These are phyloP conservation scores for Chrysanthemum seticuspe DNA, from an alignment of 129 eudicot genomes.

Conservation along the genomic window DNA sequence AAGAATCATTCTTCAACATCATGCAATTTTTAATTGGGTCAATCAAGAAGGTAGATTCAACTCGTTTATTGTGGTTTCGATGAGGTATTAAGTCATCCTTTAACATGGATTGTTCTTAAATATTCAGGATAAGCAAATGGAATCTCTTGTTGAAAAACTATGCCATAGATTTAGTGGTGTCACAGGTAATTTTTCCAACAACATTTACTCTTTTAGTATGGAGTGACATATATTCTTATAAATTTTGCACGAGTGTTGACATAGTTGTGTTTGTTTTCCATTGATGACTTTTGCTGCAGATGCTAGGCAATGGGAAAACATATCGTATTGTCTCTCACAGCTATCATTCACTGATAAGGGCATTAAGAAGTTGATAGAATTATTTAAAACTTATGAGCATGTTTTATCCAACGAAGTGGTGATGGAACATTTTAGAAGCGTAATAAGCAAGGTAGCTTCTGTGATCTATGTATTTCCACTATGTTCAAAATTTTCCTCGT, in stretches of 20 bases:
- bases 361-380: slow-evolving; percentile 78
- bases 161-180: slow-evolving; percentile 88
- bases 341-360: slow-evolving; percentile 92
- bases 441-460: slow-evolving; percentile 71
- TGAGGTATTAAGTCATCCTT: slow-evolving; percentile 9
- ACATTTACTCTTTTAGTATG: neutral
- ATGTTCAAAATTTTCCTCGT: neutral
- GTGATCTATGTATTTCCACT: neutral
- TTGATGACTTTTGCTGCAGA: slow-evolving; percentile 53
- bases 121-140: slow-evolving; percentile 97
- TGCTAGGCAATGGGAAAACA: slow-evolving; percentile 80
- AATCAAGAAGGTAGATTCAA: slow-evolving; percentile 72
- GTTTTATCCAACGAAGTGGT: slow-evolving; percentile 77
- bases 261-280: slow-evolving; percentile 9
- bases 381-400: slow-evolving; percentile 84
- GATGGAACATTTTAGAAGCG: slow-evolving; percentile 81
- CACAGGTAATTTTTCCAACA: slow-evolving; percentile 51
- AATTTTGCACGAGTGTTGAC: neutral
- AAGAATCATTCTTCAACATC: slow-evolving; percentile 82
- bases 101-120: neutral
- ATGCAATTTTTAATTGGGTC: slow-evolving; percentile 96
- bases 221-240: neutral
- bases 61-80: slow-evolving; percentile 6
- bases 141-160: slow-evolving; percentile 95
- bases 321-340: slow-evolving; percentile 94